Base-by-base conservation (phyloP, 1,284 basidiomycete species). In the Ustilago trichophora region DNA sequence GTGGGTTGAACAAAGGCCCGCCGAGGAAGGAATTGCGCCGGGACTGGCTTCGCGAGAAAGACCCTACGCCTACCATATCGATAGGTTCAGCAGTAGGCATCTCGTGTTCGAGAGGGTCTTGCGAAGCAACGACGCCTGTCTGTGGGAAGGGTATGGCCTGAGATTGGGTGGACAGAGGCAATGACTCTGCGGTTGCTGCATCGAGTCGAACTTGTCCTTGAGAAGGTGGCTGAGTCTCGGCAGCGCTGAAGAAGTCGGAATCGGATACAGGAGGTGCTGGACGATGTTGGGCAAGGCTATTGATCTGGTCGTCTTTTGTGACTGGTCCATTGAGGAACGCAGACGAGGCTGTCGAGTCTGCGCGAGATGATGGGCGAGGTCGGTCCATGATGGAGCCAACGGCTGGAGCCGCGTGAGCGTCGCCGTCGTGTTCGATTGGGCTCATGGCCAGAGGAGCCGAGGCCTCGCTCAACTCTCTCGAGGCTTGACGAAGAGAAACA, bases 31-130 rank as follows among this genome's bases (percentile, higher is more conserved):
- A 75, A 34, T 75, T 75, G 34, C 70, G 62, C 5, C 73, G 43
- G 4, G 73, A 75, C 10, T 64, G 63, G 25, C 49, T 64, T 11
- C 72, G 54, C 5, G 55, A 60, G 36, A 33, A 74, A 13, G 73
- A 75, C 18, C 73, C 73, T 15, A 75, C 51, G 15, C 73, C 73
- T 8, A 65, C 73, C 73, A 75, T 75, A 37, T 53, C 44, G 19
- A 37, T n/a, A n/a, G n/a, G n/a, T n/a, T n/a, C n/a, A n/a, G n/a
- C n/a, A n/a, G n/a, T n/a, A n/a, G n/a, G n/a, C n/a, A n/a, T n/a
- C n/a, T n/a, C n/a, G n/a, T n/a, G n/a, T n/a, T n/a, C n/a, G n/a
- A n/a, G n/a, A n/a, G n/a, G n/a, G n/a, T n/a, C n/a, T n/a, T n/a
- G n/a, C n/a, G n/a, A n/a, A n/a, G n/a, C n/a, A n/a, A n/a, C n/a